Evolutionary conservation across 2,329 filamentous ascomycete genomes (phyloP).

Genomic region (Monosporascus sp.): DNA sequence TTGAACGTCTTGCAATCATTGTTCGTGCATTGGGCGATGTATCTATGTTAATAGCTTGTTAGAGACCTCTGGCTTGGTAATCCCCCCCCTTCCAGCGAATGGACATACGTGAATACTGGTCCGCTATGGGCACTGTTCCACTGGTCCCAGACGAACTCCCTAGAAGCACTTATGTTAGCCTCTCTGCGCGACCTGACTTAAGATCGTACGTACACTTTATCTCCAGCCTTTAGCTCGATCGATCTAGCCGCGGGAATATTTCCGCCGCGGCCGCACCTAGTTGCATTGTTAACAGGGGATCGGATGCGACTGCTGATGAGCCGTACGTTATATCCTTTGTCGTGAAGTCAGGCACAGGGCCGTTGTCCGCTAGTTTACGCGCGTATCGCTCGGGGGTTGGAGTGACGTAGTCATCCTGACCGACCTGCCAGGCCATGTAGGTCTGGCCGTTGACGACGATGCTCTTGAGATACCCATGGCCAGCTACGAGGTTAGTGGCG

Average conservation of each 20-base stretch:
- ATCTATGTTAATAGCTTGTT: conserved; percentile 11
- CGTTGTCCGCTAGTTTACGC: conserved; percentile 15
- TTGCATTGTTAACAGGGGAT: background rate
- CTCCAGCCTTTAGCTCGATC: conserved; percentile 15
- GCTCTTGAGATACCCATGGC: conserved; percentile 22
- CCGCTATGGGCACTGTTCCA: conserved; percentile 28
- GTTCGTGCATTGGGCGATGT: conserved; percentile 28
- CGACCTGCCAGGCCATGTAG: background rate
- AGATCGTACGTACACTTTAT: conserved; percentile 8
- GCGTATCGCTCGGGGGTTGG: conserved; percentile 20
- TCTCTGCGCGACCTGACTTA: too few relatives aligned
- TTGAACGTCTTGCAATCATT: conserved; percentile 26
- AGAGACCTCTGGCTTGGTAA: background rate
- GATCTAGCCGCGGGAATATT: conserved; percentile 9
- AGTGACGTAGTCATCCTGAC: conserved; percentile 16
- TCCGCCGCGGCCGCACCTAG: conserved; percentile 13
- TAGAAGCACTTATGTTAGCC: background rate
- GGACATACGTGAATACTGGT: conserved; percentile 24
- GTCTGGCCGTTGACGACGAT: conserved; percentile 17
- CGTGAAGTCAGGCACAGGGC: conserved; percentile 18
- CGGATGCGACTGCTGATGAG: too few relatives aligned
- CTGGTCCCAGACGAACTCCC: conserved; percentile 24
- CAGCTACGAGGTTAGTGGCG: conserved; percentile 16
- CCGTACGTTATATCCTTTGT: conserved; percentile 16
- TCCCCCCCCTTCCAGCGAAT: background rate